A percentile compares a stretch with the other conserved stretches of the same genome.
These are phyloP conservation scores for Colletotrichum simmondsii DNA, from an alignment of 2,329 filamentous ascomycete genomes.

Conservation along the genomic window DNA sequence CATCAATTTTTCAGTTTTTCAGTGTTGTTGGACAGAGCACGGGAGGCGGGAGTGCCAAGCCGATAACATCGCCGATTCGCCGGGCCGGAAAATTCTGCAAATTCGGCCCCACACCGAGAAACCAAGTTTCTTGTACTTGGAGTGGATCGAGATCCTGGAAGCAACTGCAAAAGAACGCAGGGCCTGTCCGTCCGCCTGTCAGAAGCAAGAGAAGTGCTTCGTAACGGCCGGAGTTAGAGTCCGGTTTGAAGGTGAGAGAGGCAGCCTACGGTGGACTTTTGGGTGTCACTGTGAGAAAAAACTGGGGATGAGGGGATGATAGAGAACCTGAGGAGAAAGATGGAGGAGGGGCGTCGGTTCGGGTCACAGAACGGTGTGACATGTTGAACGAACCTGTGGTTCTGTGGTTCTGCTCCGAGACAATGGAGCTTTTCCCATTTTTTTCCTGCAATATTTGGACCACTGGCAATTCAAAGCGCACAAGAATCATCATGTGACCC, in stretches of 20 bases:
- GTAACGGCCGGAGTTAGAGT: not conserved
- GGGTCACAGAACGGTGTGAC: not conserved
- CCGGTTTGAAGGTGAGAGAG: not conserved
- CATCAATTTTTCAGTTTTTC: not conserved
- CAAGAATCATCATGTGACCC: constrained; percentile 26
- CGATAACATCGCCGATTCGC: constrained; percentile 4
- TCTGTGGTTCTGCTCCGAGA: not conserved
- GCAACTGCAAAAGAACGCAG: not conserved
- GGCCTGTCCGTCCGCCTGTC: not conserved
- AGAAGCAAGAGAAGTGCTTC: not conserved
- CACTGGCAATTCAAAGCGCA: constrained; percentile 4
- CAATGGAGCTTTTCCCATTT: not conserved
- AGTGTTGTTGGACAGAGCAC: not conserved
- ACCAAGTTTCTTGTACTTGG: constrained; percentile 20
- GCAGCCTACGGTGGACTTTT: constrained; percentile 12
- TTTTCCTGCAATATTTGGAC: not conserved
- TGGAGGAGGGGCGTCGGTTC: not conserved
- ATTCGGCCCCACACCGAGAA: constrained; percentile 25
- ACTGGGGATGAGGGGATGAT: not conserved
- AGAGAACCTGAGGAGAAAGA: not conserved
- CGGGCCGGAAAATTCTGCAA: constrained; percentile 30
- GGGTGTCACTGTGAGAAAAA: not conserved
- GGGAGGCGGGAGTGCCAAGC: constrained; percentile 19
- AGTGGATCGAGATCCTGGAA: constrained; percentile 15
- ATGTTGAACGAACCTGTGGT: constrained; percentile 8